Evolutionary conservation across 805 yeast genomes (phyloP), one percentile per base, ranked within the genome.

Genomic region (Myxozyma monticola): DNA sequence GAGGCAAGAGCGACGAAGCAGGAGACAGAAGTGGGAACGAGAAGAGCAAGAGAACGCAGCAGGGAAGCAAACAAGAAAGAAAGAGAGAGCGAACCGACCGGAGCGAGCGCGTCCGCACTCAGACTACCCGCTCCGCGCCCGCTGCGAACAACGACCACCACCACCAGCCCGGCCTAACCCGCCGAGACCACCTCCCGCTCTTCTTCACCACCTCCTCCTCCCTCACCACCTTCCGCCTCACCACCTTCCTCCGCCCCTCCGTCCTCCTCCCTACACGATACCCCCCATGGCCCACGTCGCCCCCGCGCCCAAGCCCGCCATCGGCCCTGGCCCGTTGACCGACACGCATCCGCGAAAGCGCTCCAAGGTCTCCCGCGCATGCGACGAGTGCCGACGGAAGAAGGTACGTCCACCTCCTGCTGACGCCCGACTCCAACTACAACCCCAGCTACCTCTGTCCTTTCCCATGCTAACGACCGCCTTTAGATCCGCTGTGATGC

Each of bases 341-440:
- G 41, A 30, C 20, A 5, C 42, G 25, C n/a, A n/a, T 18, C 69
- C 68, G 12, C 68, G 81, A 25, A 78, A 77, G 60, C 62, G 83
- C 28, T 71, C 80, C 29, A 78, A 78, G 60, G 80, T 79, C 1
- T 77, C 81, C 7, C 62, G 83, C 21, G 83, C 83, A 22, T 78
- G 83, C 60, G 83, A 78, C 60, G 73, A 76, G 65, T 71, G 75
- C 49, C 73, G 75, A 22, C 65, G 74, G 22, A 71, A 71, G 60
- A 71, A 70, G 61, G 71, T 67, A 54, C 59, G 67, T 60, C 35
- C 31, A 12, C 42, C 20, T 25, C 30, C 39, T 14, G 37, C 38
- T 31, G 12, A 42, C 48, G 8, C 24, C 28, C 24, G n/a, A 30
- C 22, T 10, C 25, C 18, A 36, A 17, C 26, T 25, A 15, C 4